These are phyloP conservation scores for Vitis hybrid DNA, from an alignment of 177 flowering plant genomes.

Conservation along the genomic window DNA sequence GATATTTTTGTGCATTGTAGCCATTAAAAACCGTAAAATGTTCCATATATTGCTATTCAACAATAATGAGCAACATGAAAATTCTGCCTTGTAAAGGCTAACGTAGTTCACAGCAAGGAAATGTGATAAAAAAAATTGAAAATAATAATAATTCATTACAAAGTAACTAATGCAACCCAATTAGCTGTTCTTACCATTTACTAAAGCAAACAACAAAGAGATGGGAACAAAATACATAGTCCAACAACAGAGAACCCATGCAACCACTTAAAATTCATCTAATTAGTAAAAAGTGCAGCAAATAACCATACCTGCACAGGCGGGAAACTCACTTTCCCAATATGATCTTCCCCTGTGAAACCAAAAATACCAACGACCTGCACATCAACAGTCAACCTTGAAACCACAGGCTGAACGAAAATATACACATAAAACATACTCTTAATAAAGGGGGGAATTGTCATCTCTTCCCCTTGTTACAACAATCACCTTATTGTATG, in stretches of 20 bases:
- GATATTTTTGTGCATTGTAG: background rate
- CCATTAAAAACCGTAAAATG: background rate
- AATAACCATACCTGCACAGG: slow-evolving; percentile 69
- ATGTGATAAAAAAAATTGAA: no score
- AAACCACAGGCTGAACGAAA: background rate
- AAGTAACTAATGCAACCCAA: no score
- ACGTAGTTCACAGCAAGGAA: background rate
- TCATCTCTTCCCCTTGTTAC: background rate
- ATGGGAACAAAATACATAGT: no score
- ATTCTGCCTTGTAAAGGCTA: background rate
- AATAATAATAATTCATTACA: no score
- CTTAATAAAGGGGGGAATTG: background rate
- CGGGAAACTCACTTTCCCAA: slow-evolving; percentile 88
- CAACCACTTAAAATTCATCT: background rate
- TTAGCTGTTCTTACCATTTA: no score
- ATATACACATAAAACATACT: background rate
- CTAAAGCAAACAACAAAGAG: no score
- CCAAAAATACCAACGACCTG: slow-evolving; percentile 96
- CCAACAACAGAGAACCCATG: no score
- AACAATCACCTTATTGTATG: slow-evolving; percentile 72
- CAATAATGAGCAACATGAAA: background rate
- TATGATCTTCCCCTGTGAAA: slow-evolving; percentile 85
- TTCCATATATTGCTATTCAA: background rate
- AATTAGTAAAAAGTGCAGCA: background rate
- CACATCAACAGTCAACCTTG: background rate